Evolutionary conservation across 163 green algal genomes (phyloP), one percentile per base, ranked within the genome.

Genomic region (Prototheca wickerhamii): DNA sequence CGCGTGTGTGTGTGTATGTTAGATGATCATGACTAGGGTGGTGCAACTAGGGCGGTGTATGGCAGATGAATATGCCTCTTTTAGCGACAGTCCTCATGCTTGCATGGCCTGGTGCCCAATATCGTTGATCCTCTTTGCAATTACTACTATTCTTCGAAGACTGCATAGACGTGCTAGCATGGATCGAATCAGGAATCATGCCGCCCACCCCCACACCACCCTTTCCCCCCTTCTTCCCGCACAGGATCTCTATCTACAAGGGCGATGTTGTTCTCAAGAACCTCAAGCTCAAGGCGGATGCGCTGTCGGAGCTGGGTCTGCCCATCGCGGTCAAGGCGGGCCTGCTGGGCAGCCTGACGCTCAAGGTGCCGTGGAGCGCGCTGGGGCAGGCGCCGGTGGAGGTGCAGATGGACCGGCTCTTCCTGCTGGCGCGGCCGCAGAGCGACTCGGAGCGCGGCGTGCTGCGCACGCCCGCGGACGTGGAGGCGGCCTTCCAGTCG

Each of bases 291-390:
- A 91, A 90, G 68, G 78, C 87, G 3, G 90, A 97, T 53, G 92
- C 92, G 1, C 79, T 98, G 18, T 72, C 83, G 2, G 80, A 85
- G 2, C 77, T 98, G 3, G 80, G 94, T 50, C 74, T 98, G 43
- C 92, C 92, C 0, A 76, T 98, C 35, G 87, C 76, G 0, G 89
- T 98, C 37, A 90, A 92, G 33, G 79, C 86, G 4, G 92, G 92
- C 1, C 73, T 98, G 50, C 78, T 98, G 8, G 92, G 92, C 2
- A 83, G 58, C 5, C 76, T 98, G 1, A 93, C 79, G 0, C 71
- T 98, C n/a, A 97, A 95, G 83, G 82, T 98, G 18, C 92, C 91
- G 46, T 98, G 92, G 92, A 78, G 71, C 29, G 82, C 68, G 20
- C 78, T 98, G n/a, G 91, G 92, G 4, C 69, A 78, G 26, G 76